phyloP scores from a whole-genome alignment of 2,329 filamentous ascomycete species.

The Scleromitrula shiraiana region DNA sequence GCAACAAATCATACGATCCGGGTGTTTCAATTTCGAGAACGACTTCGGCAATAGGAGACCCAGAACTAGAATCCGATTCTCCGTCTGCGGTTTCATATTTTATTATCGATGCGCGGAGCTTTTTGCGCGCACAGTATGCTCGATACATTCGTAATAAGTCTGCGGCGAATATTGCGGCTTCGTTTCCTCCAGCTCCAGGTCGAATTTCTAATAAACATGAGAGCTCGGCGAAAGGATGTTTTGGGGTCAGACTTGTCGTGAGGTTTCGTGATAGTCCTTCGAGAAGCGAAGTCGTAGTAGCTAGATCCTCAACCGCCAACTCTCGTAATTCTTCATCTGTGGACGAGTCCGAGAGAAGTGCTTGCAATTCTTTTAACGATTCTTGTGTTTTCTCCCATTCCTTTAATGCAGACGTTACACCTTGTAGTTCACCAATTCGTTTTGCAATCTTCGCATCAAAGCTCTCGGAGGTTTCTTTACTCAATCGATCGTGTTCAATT shows the following conservation, averaged over 20 bases:
- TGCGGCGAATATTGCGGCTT: slow-evolving; percentile 84
- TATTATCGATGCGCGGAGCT: slow-evolving; percentile 58
- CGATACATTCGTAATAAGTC: slow-evolving; percentile 88
- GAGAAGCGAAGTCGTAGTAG: slow-evolving; percentile 54
- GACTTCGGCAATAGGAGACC: slow-evolving; percentile 73
- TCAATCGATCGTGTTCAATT: slow-evolving; percentile 49
- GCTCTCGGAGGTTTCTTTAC: slow-evolving; percentile 39
- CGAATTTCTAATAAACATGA: slow-evolving; percentile 88
- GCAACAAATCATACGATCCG: slow-evolving; percentile 73
- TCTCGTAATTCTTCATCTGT: slow-evolving; percentile 62
- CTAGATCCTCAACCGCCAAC: slow-evolving; percentile 75
- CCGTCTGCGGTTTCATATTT: slow-evolving; percentile 75
- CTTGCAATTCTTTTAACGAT: slow-evolving; percentile 45
- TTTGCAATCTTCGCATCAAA: slow-evolving; percentile 53
- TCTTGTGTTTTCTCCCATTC: slow-evolving; percentile 49
- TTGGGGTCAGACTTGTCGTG: slow-evolving; percentile 71
- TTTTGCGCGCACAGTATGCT: slow-evolving; percentile 61
- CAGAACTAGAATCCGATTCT: slow-evolving; percentile 46
- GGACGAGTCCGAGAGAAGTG: slow-evolving; percentile 37
- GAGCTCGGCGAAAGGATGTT: slow-evolving; percentile 81
- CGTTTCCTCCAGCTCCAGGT: slow-evolving; percentile 83
- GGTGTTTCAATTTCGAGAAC: slow-evolving; percentile 72
- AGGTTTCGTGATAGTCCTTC: slow-evolving; percentile 57
- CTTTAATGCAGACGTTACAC: slow-evolving; percentile 48
- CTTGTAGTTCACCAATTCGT: slow-evolving; percentile 52